Evolutionary conservation across 805 yeast genomes (phyloP).

Genomic region (Candida coquimbonensis): DNA sequence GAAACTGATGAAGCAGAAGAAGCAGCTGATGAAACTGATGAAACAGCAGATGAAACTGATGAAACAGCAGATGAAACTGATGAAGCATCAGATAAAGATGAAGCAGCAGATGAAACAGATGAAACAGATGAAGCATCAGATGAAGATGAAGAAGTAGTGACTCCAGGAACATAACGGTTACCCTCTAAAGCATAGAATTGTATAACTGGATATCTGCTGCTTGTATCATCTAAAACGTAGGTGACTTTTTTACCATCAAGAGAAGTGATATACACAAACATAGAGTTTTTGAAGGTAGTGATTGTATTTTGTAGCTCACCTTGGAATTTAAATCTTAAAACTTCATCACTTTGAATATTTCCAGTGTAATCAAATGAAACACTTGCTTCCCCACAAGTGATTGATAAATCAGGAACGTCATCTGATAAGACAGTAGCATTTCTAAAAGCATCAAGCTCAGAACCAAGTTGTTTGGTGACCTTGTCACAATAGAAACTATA

Average conservation of each 20-base stretch:
- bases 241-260: background rate
- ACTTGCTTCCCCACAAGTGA: background rate
- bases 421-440: conserved; percentile 1
- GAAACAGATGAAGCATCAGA: background rate
- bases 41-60: background rate
- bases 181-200: background rate
- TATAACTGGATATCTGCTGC: background rate
- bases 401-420: conserved; percentile 1
- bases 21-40: background rate
- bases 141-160: background rate
- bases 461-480: conserved; percentile 1
- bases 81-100: background rate
- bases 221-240: too few relatives aligned
- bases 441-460: conserved; percentile 1
- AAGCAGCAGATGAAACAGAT: background rate
- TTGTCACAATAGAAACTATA: conserved; percentile 1
- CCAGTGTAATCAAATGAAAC: background rate
- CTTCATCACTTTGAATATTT: background rate
- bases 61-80: background rate
- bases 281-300: background rate
- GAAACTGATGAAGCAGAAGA: background rate
- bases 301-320: too few relatives aligned
- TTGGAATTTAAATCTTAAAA: too few relatives aligned
- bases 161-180: background rate
- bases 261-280: background rate